phyloP scores from a whole-genome alignment of 495 filamentous ascomycete species.

The Penicillium parvum region DNA sequence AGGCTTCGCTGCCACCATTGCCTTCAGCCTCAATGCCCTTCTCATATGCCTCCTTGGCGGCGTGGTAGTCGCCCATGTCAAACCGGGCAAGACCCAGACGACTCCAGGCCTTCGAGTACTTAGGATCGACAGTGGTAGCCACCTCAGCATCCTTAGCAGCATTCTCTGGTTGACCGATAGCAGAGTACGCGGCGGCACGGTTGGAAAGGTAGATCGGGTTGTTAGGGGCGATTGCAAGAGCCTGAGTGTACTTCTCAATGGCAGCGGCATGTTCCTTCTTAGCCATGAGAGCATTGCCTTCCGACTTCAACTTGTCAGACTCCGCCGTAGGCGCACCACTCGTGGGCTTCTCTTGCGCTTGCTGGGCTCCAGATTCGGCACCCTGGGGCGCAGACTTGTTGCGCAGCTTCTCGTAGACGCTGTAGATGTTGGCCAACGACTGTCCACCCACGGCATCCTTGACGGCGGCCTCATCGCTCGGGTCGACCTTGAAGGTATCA shows the following conservation, averaged over 20 bases:
- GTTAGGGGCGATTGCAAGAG: conserved; percentile 69
- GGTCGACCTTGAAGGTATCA: conserved; percentile 91
- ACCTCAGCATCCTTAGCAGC: conserved; percentile 84
- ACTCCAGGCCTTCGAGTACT: conserved; percentile 95
- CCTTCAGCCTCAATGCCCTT: conserved; percentile 93
- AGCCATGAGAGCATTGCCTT: conserved; percentile 91
- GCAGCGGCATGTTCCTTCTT: conserved; percentile 79
- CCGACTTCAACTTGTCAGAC: conserved; percentile 82
- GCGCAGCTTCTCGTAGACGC: conserved; percentile 93
- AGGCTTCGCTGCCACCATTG: conserved; percentile 72
- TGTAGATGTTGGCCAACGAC: conserved; percentile 84
- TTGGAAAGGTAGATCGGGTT: conserved; percentile 98
- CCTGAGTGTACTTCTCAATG: conserved; percentile 80
- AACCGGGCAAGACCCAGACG: conserved; percentile 85
- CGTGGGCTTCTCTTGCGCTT: conserved; percentile 27
- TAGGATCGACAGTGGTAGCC: conserved; percentile 78
- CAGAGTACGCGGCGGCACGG: conserved; percentile 87
- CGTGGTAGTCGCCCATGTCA: conserved; percentile 83
- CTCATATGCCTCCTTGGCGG: conserved; percentile 89
- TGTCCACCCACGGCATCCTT: conserved; percentile 75
- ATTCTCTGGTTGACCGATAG: conserved; percentile 70
- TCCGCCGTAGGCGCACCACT: conserved; percentile 49
- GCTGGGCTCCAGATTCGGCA: conserved; percentile 14
- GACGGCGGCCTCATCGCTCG: conserved; percentile 66
- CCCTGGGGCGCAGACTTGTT: conserved; percentile 49